Evolutionary conservation across 148 eudicot species (phyloP).

Genomic region (Rhododendron williamsianum): DNA sequence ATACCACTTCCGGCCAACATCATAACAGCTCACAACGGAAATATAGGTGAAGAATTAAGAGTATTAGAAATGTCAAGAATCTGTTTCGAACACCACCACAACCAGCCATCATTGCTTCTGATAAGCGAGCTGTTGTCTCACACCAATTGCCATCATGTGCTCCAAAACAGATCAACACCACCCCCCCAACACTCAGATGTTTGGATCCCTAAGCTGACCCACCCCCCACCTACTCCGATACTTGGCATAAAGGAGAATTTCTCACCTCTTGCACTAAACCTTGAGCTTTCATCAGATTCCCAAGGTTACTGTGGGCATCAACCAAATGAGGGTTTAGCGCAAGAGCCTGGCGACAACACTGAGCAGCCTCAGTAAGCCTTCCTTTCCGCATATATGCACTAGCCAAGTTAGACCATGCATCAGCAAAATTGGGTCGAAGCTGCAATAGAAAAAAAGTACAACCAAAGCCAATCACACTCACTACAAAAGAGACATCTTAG

Average conservation of each 20-base stretch:
- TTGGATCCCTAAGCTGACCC: neutral
- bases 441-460: conserved; percentile 27
- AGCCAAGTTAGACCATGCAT: conserved; percentile 97
- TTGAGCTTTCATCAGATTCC: conserved; percentile 93
- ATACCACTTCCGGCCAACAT: neutral
- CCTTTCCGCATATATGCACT: conserved; percentile 94
- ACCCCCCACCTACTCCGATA: neutral
- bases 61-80: neutral
- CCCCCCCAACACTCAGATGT: neutral
- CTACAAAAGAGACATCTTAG: neutral
- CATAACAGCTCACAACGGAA: neutral
- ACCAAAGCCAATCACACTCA: neutral
- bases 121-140: neutral
- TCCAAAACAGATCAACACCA: conserved; percentile 2
- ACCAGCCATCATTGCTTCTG: neutral
- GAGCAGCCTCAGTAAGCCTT: conserved; percentile 72
- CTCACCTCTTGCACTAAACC: conserved; percentile 83
- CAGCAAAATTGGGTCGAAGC: conserved; percentile 96
- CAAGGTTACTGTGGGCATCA: conserved; percentile 95
- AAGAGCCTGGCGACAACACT: conserved; percentile 95
- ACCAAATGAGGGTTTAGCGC: conserved; percentile 80
- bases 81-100: conserved; percentile 1
- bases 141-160: neutral
- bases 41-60: neutral
- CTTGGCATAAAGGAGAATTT: conserved; percentile 1